Evolutionary conservation across 495 filamentous ascomycete genomes (phyloP).

Genomic region (Xylaria grammica): DNA sequence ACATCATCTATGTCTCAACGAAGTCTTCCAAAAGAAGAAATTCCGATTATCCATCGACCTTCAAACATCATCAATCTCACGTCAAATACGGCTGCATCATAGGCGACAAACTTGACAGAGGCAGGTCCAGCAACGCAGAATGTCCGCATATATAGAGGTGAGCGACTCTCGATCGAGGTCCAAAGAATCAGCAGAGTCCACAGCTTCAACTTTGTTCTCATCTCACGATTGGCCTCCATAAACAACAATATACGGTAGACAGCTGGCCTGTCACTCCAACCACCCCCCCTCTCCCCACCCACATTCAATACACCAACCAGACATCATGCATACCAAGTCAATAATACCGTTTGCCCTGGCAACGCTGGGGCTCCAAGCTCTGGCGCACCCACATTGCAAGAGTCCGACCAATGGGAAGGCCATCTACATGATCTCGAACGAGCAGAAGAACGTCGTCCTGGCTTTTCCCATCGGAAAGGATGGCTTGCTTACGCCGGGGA

Average conservation of each 20-base stretch:
- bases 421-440: slow-evolving; percentile 59
- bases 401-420: slow-evolving; percentile 42
- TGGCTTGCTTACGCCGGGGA: slow-evolving; percentile 44
- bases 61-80: not conserved
- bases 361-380: slow-evolving; percentile 5
- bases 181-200: not conserved
- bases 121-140: not conserved
- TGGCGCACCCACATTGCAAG: slow-evolving; percentile 4
- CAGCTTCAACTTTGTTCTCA: not conserved
- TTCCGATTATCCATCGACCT: slow-evolving; percentile 18
- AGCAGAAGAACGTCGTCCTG: slow-evolving; percentile 50
- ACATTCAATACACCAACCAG: not conserved
- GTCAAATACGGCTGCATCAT: not conserved
- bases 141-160: not conserved
- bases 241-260: not conserved
- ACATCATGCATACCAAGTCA: slow-evolving; percentile 8
- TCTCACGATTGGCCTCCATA: not conserved
- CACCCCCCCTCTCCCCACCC: not conserved
- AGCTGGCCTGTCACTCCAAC: slow-evolving; percentile 3
- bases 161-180: not conserved
- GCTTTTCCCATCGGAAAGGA: slow-evolving; percentile 50
- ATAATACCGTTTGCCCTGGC: slow-evolving; percentile 12
- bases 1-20: no score
- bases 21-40: slow-evolving; percentile 2
- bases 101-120: no score